A percentile compares a stretch with the other conserved stretches of the same genome.
These are phyloP conservation scores for Eimeria sp. DNA, from an alignment of 169 alveolate species.

Conservation along the genomic window DNA sequence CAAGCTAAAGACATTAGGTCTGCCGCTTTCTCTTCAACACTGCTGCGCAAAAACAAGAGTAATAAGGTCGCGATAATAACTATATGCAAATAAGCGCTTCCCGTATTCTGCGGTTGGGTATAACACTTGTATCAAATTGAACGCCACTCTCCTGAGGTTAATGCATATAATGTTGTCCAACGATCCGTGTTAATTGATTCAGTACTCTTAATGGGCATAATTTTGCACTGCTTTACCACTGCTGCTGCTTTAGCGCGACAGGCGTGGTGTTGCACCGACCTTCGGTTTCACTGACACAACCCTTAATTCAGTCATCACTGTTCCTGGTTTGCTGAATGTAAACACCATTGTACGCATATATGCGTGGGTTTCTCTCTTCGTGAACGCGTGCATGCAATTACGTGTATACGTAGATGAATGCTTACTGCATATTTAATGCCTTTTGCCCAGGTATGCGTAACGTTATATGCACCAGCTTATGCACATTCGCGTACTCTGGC, in stretches of 20 bases:
- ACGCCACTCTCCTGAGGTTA: neutral
- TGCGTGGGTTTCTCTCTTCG: too few relatives aligned
- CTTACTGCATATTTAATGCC: neutral
- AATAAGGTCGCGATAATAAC: too few relatives aligned
- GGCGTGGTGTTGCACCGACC: neutral
- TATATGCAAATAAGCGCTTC: too few relatives aligned
- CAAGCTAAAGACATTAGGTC: constrained; percentile 44
- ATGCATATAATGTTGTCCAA: neutral
- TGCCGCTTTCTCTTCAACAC: neutral
- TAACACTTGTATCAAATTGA: too few relatives aligned
- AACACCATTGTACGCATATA: too few relatives aligned
- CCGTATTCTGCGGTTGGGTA: too few relatives aligned
- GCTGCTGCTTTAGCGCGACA: neutral
- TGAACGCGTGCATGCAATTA: neutral
- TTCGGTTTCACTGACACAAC: neutral
- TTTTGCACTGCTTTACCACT: neutral
- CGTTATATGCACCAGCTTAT: neutral
- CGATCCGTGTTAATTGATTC: neutral
- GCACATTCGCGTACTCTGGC: neutral
- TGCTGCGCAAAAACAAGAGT: neutral
- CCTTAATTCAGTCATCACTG: neutral
- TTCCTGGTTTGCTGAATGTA: neutral
- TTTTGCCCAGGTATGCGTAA: neutral
- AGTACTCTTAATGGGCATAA: too few relatives aligned
- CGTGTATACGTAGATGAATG: neutral